These are phyloP conservation scores for Penicillium canescens DNA, from an alignment of 495 filamentous ascomycete species.

Conservation along the genomic window DNA sequence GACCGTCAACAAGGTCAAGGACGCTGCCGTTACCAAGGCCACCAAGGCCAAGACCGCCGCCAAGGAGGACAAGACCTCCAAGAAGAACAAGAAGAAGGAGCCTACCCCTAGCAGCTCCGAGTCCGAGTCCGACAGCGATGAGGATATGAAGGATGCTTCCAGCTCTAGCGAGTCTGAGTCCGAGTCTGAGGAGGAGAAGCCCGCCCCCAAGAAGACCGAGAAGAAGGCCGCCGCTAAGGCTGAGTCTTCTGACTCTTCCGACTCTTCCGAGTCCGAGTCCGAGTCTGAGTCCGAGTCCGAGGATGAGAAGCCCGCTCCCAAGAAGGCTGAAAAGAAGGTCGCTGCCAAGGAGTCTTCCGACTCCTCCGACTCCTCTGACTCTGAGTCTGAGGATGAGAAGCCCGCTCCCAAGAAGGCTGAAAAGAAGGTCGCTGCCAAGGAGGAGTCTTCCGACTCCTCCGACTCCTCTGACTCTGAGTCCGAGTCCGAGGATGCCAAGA, in stretches of 20 bases:
- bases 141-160: slow-evolving; percentile 38
- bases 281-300: slow-evolving; percentile 31
- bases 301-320: slow-evolving; percentile 30
- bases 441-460: slow-evolving; percentile 39
- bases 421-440: slow-evolving; percentile 32
- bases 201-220: slow-evolving; percentile 30
- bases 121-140: slow-evolving; percentile 44
- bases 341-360: slow-evolving; percentile 18
- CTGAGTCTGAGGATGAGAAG: slow-evolving; percentile 34
- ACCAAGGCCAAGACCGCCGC: slow-evolving; percentile 43
- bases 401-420: too few relatives aligned
- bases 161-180: slow-evolving; percentile 34
- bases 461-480: slow-evolving; percentile 34
- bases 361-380: slow-evolving; percentile 23
- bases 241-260: slow-evolving; percentile 40
- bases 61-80: slow-evolving; percentile 41
- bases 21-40: slow-evolving; percentile 51
- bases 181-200: slow-evolving; percentile 38
- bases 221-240: slow-evolving; percentile 32
- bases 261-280: slow-evolving; percentile 31
- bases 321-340: slow-evolving; percentile 25
- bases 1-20: slow-evolving; percentile 54
- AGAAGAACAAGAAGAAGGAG: slow-evolving; percentile 48
- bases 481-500: slow-evolving; percentile 32
- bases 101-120: slow-evolving; percentile 49